Evolutionary conservation across 2,329 filamentous ascomycete species (phyloP), one percentile per base, ranked within the genome.

Genomic region (Fusarium solani-melongenae): DNA sequence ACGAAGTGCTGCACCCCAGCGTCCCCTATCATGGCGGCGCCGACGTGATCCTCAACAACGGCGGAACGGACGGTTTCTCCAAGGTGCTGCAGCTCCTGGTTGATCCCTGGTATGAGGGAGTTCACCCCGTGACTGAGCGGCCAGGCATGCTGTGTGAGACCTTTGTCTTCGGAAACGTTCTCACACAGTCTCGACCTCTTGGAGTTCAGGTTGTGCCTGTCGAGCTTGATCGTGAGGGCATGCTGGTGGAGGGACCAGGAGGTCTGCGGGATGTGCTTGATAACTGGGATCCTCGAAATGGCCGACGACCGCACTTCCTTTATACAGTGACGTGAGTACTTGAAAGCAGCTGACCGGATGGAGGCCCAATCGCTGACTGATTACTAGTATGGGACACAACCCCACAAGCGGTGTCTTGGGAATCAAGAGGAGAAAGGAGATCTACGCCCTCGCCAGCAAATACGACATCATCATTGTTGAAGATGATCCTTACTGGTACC

Each of bases 401-500:
- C 95, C 95, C 2, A 97, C 94, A 0, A 92, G 93, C 33, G 91
- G 92, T 34, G 91, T 93, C 4, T 86, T 97, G 3, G 92, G 93
- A 4, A 81, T 96, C 11, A 84, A 92, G 77, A 91, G 96, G 44
- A 90, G 94, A 64, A 92, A 90, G 77, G 91, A 95, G 60, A 88
- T 98, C 31, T 98, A 98, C 80, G 89, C 88, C 20, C 81, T 98
- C 15, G 96, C 93, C 83, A 91, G 91, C 80, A 89, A 92, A 80
- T 97, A 94, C 83, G 95, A 98, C 81, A 89, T 98, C 71, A 89
- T 98, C 78, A 98, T 98, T 73, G 85, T 97, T 70, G 96, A 98
- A 82, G 96, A 98, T 77, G 95, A 98, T 71, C 96, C 96, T 7
- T 98, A 98, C 85, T 98, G 94, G 94, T 96, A 96, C 81, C 87